Evolutionary conservation across 768 basidiomycete genomes (phyloP), one percentile per base, ranked within the genome.

Genomic region (Mycena alexandri): DNA sequence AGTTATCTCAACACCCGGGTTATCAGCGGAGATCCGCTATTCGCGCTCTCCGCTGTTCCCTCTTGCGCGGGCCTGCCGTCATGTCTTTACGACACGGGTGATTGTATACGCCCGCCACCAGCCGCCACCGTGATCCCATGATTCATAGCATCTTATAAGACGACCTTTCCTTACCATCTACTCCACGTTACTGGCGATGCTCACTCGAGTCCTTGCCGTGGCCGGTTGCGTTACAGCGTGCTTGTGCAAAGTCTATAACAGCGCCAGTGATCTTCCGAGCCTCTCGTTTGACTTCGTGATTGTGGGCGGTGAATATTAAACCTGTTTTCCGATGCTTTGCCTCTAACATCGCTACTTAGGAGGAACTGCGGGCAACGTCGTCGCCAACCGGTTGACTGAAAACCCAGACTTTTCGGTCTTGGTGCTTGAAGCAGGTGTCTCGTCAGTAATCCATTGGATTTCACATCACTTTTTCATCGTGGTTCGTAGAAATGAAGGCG

Each of bases 351-450:
- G 54, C 38, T 42, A 59, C 46, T 33, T 21, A 60, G 58, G 58
- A 24, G 58, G 58, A 21, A 60, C 58, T 50, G 47, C 58, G 46
- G 58, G 58, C 33, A 48, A 48, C 36, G 58, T 60, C 46, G 47
- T 60, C 46, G 58, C 58, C 46, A 48, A 48, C 46, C 58, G 58
- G 33, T 41, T 60, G 21, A 60, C 58, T 24, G 58, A 60, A 41
- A 60, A 60, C 22, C 34, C 58, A 22, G 22, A 41, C 33, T 36
- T 60, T 41, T 48, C 46, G 14, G 58, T 60, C 47, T 50, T 60
- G 46, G 58, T 60, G 33, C 58, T 60, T 17, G 58, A 60, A 50
- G 58, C 58, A 24, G 58, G 58, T 48, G 58, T 60, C 34, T 60
- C 58, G 47, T 60, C 34, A 41, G 58, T 50, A 11, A 22, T 50